Conservation (phyloP, 495 filamentous ascomycete genomes). For the Penicillium fimorum region DNA sequence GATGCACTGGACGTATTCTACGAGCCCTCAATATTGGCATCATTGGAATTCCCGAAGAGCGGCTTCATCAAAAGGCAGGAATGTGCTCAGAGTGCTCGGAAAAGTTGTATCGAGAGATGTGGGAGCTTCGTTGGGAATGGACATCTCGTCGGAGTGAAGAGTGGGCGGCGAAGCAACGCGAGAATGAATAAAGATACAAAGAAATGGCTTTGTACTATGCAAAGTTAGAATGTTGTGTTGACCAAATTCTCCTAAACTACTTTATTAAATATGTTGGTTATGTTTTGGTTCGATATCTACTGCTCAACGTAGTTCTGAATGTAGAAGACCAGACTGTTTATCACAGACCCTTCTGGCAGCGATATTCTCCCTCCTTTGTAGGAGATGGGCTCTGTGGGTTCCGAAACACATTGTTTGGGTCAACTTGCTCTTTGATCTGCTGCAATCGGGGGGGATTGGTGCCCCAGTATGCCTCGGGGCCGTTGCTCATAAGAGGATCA, state of each 20-base stretch:
- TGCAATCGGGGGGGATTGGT: neutral
- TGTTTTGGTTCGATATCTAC: neutral
- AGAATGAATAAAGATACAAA: neutral
- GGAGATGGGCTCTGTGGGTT: neutral
- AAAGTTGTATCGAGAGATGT: constrained; percentile 9
- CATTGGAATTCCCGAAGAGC: neutral
- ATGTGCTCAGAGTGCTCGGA: constrained; percentile 5
- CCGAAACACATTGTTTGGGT: neutral
- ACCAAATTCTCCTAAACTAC: neutral
- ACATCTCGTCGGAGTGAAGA: constrained; percentile 7
- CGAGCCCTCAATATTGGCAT: neutral
- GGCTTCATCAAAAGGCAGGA: neutral
- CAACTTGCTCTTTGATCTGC: neutral
- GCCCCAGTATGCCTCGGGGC: neutral
- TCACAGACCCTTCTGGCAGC: neutral
- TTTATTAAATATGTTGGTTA: neutral
- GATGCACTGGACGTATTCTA: neutral
- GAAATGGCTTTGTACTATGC: too few species aligned
- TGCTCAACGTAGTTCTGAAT: neutral
- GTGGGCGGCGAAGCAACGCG: neutral
- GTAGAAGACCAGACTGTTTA: neutral
- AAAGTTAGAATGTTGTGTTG: neutral
- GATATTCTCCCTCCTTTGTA: neutral
- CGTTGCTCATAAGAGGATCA: neutral
- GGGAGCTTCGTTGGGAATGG: constrained; percentile 8